Evolutionary conservation across 1,139 yeast genomes (phyloP), one percentile per base, ranked within the genome.

Genomic region (Lodderomyces oxycetoniae): DNA sequence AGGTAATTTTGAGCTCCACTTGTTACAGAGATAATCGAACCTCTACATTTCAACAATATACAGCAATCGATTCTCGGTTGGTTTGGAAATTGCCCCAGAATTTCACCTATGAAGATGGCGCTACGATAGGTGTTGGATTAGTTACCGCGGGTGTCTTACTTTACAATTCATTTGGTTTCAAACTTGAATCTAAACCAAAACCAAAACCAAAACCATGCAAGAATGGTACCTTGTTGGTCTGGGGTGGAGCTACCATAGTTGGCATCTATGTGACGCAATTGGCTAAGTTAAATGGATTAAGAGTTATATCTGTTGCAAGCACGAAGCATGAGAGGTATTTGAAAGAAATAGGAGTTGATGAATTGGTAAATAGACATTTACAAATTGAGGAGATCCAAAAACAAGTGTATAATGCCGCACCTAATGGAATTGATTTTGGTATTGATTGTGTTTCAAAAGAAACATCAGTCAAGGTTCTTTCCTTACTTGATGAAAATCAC

Each of bases 211-310:
- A 17, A 10, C 9, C 22, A 19, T 7, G 10, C 22, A 19, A 31
- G n/a, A 36, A 45, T 3, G 48, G 52, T 9, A 50, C 59, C 14
- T 37, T 67, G 1, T 36, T 67, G 8, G 55, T 70, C 14, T 70
- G 75, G 74, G 76, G 76, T 31, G 76, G 72, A 3, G 59, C 72
- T 9, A 65, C 73, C 15, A 67, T 66, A 16, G 71, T 67, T 22
- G 75, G 75, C 1, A 47, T 66, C 6, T 64, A 63, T 40, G 48
- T 60, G 9, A 54, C 61, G 14, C 76, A 70, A 42, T 42, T 69
- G 17, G 71, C 74, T 2, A 66, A 55, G 39, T 41, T 61, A 29
- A 57, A 63, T 15, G 66, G 64, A 1, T 46, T 64, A 26, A 61
- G 53, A 25, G 70, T 70, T n/a, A 53, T 67, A 22, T 55, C 67